These are phyloP conservation scores for Boletus reticuloceps DNA, from an alignment of 768 basidiomycete species.

Conservation along the genomic window DNA sequence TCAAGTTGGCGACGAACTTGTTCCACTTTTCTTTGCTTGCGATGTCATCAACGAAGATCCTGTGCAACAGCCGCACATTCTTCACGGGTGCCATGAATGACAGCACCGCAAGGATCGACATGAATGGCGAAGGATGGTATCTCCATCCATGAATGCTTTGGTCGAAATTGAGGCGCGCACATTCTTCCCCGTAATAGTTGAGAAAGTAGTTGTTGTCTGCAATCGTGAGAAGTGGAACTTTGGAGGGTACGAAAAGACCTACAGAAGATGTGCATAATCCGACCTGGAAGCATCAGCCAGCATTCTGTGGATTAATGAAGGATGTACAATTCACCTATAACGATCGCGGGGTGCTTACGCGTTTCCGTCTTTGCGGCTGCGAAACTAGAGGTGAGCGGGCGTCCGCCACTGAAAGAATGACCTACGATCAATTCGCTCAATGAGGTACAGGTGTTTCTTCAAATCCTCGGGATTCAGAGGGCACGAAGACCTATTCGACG, in stretches of 20 bases:
- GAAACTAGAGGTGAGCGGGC: background rate
- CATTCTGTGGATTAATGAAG: background rate
- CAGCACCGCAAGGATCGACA: slow-evolving; percentile 41
- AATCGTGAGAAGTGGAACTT: background rate
- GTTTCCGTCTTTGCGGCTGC: slow-evolving; percentile 11
- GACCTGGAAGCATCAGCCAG: slow-evolving; percentile 18
- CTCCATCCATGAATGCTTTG: slow-evolving; percentile 31
- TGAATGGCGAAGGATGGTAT: slow-evolving; percentile 33
- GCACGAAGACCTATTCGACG: slow-evolving; percentile 25
- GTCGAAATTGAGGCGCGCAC: slow-evolving; percentile 38
- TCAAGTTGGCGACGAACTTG: slow-evolving; percentile 41
- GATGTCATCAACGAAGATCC: slow-evolving; percentile 47
- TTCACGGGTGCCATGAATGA: slow-evolving; percentile 51
- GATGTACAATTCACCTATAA: slow-evolving; percentile 17
- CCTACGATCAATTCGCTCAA: slow-evolving; percentile 26
- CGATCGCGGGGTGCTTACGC: slow-evolving; percentile 16
- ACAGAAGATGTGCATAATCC: slow-evolving; percentile 31
- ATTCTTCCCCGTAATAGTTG: slow-evolving; percentile 43
- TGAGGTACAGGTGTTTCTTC: slow-evolving; percentile 21
- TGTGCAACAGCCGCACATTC: slow-evolving; percentile 44
- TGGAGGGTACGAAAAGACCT: slow-evolving; percentile 24
- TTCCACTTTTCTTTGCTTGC: slow-evolving; percentile 43
- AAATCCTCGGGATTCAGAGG: slow-evolving; percentile 19
- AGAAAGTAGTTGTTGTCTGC: slow-evolving; percentile 36
- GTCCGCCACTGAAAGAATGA: background rate